These are phyloP conservation scores for Emergomyces orientalis DNA, from an alignment of 2,329 filamentous ascomycete genomes.

Conservation along the genomic window DNA sequence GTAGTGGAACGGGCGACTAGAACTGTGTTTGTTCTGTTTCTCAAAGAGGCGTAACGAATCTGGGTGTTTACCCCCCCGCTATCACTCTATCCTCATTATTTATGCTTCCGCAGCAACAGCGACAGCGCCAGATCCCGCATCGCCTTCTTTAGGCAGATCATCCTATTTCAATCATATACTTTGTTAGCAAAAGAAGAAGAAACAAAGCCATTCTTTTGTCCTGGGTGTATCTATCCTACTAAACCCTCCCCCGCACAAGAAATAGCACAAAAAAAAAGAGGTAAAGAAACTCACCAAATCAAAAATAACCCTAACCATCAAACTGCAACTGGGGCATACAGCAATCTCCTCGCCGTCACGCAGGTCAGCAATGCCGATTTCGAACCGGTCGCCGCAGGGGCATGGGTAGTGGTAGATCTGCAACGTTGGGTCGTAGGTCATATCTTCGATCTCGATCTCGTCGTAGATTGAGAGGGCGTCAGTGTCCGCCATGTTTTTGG, in stretches of 20 bases:
- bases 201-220: no score
- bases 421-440: conserved; percentile 74
- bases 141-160: conserved; percentile 43
- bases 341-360: conserved; percentile 85
- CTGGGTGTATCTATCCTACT: no score
- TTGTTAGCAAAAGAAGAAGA: background rate
- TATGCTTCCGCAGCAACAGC: conserved; percentile 34
- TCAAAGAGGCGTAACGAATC: background rate
- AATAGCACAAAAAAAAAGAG: no score
- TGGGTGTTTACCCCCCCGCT: background rate
- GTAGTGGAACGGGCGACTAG: background rate
- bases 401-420: conserved; percentile 95
- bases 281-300: conserved; percentile 54
- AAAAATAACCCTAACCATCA: conserved; percentile 94
- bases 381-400: conserved; percentile 93
- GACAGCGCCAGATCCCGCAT: conserved; percentile 17
- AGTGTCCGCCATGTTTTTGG: conserved; percentile 47
- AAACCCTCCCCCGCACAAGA: no score
- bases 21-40: background rate
- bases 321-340: conserved; percentile 93
- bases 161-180: conserved; percentile 29
- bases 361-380: conserved; percentile 76
- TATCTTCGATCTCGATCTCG: conserved; percentile 97
- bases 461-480: conserved; percentile 75
- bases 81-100: conserved; percentile 11